Evolutionary conservation across 2,329 filamentous ascomycete species (phyloP).

Genomic region (Paecilomyces sp.): DNA sequence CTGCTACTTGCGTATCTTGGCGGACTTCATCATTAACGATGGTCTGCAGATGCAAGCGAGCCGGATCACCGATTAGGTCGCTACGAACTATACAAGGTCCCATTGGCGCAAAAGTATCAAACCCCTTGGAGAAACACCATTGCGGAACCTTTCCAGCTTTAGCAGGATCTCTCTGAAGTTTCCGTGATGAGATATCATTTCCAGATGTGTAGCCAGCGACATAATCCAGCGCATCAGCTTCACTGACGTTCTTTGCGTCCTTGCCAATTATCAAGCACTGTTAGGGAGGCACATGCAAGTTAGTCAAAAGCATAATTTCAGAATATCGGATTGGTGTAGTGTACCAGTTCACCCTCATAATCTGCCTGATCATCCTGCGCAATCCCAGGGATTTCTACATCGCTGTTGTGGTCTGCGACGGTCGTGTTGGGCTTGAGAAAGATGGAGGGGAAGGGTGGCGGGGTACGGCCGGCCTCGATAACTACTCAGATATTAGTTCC

Average conservation of each 20-base stretch:
- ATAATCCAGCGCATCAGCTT: constrained; percentile 51
- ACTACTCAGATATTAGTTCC: constrained; percentile 26
- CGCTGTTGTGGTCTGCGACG: constrained; percentile 52
- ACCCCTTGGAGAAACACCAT: constrained; percentile 60
- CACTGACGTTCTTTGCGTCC: constrained; percentile 48
- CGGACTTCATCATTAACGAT: constrained; percentile 6
- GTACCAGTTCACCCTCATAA: constrained; percentile 68
- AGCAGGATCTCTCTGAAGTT: constrained; percentile 57
- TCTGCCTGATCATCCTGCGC: constrained; percentile 59
- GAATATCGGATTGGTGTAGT: constrained; percentile 30
- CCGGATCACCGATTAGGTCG: constrained; percentile 18
- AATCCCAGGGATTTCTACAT: constrained; percentile 55
- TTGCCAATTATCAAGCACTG: constrained; percentile 40
- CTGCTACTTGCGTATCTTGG: constrained; percentile 21
- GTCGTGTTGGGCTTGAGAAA: constrained; percentile 64
- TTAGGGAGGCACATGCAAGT: background rate
- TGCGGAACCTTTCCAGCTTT: constrained; percentile 43
- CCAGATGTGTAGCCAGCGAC: constrained; percentile 57
- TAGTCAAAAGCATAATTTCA: background rate
- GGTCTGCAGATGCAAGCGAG: constrained; percentile 4
- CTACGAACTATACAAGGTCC: constrained; percentile 56
- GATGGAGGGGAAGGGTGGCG: constrained; percentile 56
- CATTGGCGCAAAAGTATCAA: constrained; percentile 61
- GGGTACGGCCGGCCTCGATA: constrained; percentile 44
- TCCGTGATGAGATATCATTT: constrained; percentile 58